Evolutionary conservation across 129 eudicot species (phyloP), one percentile per base, ranked within the genome.

Genomic region (Tanacetum coccineum): DNA sequence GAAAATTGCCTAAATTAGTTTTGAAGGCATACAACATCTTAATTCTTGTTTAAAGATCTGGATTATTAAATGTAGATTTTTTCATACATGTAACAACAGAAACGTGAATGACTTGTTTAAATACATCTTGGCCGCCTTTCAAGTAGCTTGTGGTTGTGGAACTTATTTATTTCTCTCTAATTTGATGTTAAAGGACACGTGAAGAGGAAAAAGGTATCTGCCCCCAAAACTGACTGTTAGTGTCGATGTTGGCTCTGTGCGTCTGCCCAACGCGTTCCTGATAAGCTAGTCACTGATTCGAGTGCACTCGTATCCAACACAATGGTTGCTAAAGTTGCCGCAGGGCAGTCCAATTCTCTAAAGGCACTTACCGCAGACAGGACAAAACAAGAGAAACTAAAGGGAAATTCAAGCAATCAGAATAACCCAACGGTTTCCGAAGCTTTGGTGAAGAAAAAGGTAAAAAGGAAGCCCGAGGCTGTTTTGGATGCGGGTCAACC

Each of bases 311-410:
- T 65, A 46, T 65, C 82, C 70, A 79, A 59, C 54, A 68, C 76
- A 48, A 40, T 71, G 12, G 57, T 66, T 13, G 71, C 81, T 64
- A 69, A 64, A 66, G 20, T 76, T 13, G 40, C 71, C 46, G 48
- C 68, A 42, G 67, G 45, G 59, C 22, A 70, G 66, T 66, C 83
- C 10, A 55, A 17, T 45, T 59, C 70, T 36, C 21, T 54, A 15
- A 67, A 50, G 26, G 65, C 36, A 53, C 62, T 80, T 11, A 63
- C 54, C 11, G 28, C 74, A 12, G 85, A 85, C 28, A 79, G 59
- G 20, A 81, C 70, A 44, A 91, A 91, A 75, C 94, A 83, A 62
- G 97, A 91, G 47, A 91, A 80, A 51, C 70, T 49, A 3, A 87
- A 83, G 76, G 87, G 69, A 13, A 66, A 49, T 75, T 49, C 78